Percentiles rank a stretch among this genome's conserved stretches.
Conservation (phyloP, 108 stramenopile genomes). For the Nitzschia sp. region DNA sequence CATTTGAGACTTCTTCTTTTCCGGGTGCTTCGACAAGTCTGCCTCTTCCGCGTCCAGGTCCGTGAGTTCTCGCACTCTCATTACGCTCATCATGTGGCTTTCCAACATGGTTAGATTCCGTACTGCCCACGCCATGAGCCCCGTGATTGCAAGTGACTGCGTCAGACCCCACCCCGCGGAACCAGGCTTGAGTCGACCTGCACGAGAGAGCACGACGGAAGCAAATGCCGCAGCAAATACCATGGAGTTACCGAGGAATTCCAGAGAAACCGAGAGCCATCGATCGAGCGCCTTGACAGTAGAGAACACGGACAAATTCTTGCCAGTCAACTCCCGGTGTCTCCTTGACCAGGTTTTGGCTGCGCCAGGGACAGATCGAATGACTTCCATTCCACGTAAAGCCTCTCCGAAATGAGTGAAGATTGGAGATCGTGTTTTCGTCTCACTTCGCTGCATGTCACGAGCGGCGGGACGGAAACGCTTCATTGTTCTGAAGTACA, state of each 20-base stretch:
- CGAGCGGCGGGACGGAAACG: slow-evolving; percentile 77
- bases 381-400: slow-evolving; percentile 82
- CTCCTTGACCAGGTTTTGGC: slow-evolving; percentile 52
- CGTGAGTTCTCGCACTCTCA: slow-evolving; percentile 64
- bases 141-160: slow-evolving; percentile 80
- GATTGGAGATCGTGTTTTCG: slow-evolving; percentile 88
- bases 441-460: slow-evolving; percentile 86
- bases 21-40: background rate
- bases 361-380: slow-evolving; percentile 80
- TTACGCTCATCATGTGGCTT: slow-evolving; percentile 68
- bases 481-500: slow-evolving; percentile 61
- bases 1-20: slow-evolving; percentile 6
- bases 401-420: slow-evolving; percentile 95
- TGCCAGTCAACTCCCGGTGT: slow-evolving; percentile 57
- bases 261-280: slow-evolving; percentile 79
- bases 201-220: slow-evolving; percentile 57
- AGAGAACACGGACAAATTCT: slow-evolving; percentile 68
- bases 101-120: slow-evolving; percentile 64
- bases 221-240: slow-evolving; percentile 64
- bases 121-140: slow-evolving; percentile 81
- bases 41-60: slow-evolving; percentile 44
- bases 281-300: slow-evolving; percentile 76
- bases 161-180: slow-evolving; percentile 85
- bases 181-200: slow-evolving; percentile 55
- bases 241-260: slow-evolving; percentile 74